Percentiles rank a stretch among this genome's conserved stretches.
These are phyloP conservation scores for Zoysia pacifica DNA, from an alignment of 176 grass and related monocot genomes.

Conservation along the genomic window DNA sequence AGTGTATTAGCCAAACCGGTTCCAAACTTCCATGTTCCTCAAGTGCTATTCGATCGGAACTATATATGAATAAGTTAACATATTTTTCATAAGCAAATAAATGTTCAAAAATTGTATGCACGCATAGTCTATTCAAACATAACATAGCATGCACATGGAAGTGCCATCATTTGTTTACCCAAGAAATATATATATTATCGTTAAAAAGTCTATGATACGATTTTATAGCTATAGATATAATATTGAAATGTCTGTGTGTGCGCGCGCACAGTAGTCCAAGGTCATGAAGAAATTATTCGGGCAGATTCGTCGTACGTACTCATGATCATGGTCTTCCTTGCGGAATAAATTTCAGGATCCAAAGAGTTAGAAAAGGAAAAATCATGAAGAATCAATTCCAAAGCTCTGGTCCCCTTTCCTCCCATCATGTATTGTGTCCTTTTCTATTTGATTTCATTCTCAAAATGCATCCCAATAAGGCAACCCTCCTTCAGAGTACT, in stretches of 20 bases:
- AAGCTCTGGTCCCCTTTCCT: slow-evolving; percentile 29
- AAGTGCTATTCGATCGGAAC: neutral
- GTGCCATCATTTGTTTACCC: neutral
- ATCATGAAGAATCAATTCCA: slow-evolving; percentile 37
- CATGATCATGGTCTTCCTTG: slow-evolving; percentile 22
- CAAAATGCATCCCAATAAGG: neutral
- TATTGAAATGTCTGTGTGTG: neutral
- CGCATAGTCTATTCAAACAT: neutral
- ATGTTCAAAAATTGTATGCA: neutral
- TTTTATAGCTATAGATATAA: neutral
- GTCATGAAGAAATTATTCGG: neutral
- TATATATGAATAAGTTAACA: neutral
- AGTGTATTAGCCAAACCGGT: too few relatives aligned
- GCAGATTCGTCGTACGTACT: neutral
- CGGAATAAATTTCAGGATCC: slow-evolving; percentile 33
- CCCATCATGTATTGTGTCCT: neutral
- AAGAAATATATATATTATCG: neutral
- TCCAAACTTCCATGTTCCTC: too few relatives aligned
- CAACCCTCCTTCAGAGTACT: neutral
- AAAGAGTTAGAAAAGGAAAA: slow-evolving; percentile 23
- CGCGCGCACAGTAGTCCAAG: too few relatives aligned
- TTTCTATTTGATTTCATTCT: neutral
- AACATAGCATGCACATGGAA: neutral
- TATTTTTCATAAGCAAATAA: neutral
- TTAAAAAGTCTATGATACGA: neutral